phyloP scores from a whole-genome alignment of 345 rosid species.

The Moricandia moricandioides region DNA sequence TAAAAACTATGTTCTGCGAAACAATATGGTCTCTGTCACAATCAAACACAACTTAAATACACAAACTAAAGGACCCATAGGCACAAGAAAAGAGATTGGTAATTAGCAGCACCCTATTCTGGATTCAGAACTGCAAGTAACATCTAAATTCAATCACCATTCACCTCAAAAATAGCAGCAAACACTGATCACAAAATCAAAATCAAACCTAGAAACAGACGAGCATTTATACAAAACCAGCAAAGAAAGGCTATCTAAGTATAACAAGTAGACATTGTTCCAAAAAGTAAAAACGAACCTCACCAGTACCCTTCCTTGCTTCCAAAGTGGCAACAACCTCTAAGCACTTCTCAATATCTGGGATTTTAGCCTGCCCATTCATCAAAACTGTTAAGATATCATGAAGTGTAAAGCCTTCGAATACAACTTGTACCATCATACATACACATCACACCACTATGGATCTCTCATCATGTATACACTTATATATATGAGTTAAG shows the following conservation, averaged over 20 bases:
- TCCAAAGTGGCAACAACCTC: constrained; percentile 76
- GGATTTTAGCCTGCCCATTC: constrained; percentile 70
- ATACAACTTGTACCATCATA: not conserved
- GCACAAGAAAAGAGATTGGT: not conserved
- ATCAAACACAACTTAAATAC: constrained; percentile 12
- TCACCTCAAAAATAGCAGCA: constrained; percentile 1
- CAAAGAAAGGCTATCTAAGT: not conserved
- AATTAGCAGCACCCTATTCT: not conserved
- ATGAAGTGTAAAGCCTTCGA: not conserved
- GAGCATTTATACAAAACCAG: not conserved
- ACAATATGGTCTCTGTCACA: constrained; percentile 20
- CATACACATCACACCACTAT: not conserved
- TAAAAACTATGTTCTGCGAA: constrained; percentile 9
- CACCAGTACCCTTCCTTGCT: constrained; percentile 47
- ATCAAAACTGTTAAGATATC: not conserved
- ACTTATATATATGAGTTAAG: not conserved
- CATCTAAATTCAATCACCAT: not conserved
- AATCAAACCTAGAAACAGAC: not conserved
- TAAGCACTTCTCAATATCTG: constrained; percentile 89
- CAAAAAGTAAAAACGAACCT: constrained; percentile 54
- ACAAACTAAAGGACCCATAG: not conserved
- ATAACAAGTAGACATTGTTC: not conserved
- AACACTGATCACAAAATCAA: not conserved
- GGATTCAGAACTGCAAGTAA: not conserved
- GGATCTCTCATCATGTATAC: not conserved